Evolutionary conservation across 2,329 filamentous ascomycete genomes (phyloP).

Genomic region (Hymenoscyphus scutula): DNA sequence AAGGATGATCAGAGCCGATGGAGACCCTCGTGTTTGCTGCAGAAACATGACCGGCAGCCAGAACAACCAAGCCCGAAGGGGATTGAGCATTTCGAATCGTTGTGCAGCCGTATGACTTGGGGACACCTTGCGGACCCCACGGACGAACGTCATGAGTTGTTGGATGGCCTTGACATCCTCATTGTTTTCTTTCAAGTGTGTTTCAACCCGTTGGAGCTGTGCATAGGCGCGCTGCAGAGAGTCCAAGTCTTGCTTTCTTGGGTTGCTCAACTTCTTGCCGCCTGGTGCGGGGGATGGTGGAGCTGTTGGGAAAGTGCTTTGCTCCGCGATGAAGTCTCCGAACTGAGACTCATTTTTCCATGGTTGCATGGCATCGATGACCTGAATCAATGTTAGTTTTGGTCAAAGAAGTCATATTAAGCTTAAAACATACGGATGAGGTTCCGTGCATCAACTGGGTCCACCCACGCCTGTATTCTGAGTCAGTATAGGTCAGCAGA

Average conservation of each 20-base stretch:
- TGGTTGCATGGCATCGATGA: constrained; percentile 85
- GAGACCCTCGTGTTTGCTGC: constrained; percentile 71
- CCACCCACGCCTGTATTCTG: constrained; percentile 74
- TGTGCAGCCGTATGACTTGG: constrained; percentile 70
- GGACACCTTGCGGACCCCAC: constrained; percentile 68
- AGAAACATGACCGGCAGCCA: constrained; percentile 88
- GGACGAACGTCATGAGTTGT: constrained; percentile 70
- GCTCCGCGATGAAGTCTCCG: constrained; percentile 76
- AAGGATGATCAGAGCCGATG: constrained; percentile 77
- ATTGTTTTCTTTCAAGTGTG: constrained; percentile 64
- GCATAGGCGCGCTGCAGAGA: constrained; percentile 65
- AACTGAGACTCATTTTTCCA: constrained; percentile 91
- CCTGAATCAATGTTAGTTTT: constrained; percentile 47
- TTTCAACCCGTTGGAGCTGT: constrained; percentile 66
- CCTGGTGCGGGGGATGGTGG: constrained; percentile 61
- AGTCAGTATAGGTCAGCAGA: constrained; percentile 37
- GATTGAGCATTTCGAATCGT: constrained; percentile 86
- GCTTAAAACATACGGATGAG: constrained; percentile 64
- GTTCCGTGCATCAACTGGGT: constrained; percentile 89
- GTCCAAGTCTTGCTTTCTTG: constrained; percentile 67
- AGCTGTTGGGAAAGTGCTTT: constrained; percentile 68
- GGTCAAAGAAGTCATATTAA: too few species aligned
- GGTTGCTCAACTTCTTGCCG: constrained; percentile 56
- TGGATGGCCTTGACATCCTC: constrained; percentile 67
- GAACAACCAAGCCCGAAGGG: constrained; percentile 88